A percentile compares a stretch with the other conserved stretches of the same genome.
These are phyloP conservation scores for Phycomyces blakesleeanus DNA, from an alignment of 192 early-diverging fungal species.

Conservation along the genomic window DNA sequence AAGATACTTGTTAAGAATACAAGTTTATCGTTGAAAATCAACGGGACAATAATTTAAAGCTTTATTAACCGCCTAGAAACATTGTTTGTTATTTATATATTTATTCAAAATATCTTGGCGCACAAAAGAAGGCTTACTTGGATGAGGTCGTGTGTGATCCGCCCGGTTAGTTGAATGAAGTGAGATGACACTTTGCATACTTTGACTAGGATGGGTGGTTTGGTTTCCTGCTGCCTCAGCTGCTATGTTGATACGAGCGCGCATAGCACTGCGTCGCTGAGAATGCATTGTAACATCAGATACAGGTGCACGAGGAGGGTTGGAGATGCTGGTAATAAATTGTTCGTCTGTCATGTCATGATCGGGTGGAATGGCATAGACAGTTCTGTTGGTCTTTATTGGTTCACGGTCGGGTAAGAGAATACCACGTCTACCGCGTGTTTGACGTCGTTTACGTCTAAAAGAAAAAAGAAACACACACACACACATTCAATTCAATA, in stretches of 20 bases:
- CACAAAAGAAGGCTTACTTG: background rate
- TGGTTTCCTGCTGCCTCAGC: slow-evolving; percentile 25
- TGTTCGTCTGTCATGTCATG: slow-evolving; percentile 43
- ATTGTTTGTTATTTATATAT: too few species aligned
- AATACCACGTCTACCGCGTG: slow-evolving; percentile 62
- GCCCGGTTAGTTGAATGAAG: background rate
- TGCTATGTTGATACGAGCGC: slow-evolving; percentile 28
- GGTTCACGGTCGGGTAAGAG: slow-evolving; percentile 67
- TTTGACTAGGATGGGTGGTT: slow-evolving; percentile 3
- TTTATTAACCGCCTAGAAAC: too few species aligned
- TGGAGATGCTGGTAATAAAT: slow-evolving; percentile 19
- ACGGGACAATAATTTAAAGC: too few species aligned
- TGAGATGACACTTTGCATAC: background rate
- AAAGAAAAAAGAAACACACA: background rate
- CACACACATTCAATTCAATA: too few species aligned
- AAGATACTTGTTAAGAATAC: too few species aligned
- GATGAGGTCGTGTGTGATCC: background rate
- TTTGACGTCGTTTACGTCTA: slow-evolving; percentile 84
- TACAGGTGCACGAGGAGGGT: background rate
- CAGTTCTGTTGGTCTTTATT: slow-evolving; percentile 59
- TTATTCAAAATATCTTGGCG: too few species aligned
- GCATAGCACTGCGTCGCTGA: slow-evolving; percentile 24
- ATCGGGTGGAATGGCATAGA: slow-evolving; percentile 39
- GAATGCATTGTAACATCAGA: slow-evolving; percentile 10
- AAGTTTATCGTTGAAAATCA: too few species aligned